phyloP scores from a whole-genome alignment of 2,329 filamentous ascomycete genomes.

The Clathrospora elynae region DNA sequence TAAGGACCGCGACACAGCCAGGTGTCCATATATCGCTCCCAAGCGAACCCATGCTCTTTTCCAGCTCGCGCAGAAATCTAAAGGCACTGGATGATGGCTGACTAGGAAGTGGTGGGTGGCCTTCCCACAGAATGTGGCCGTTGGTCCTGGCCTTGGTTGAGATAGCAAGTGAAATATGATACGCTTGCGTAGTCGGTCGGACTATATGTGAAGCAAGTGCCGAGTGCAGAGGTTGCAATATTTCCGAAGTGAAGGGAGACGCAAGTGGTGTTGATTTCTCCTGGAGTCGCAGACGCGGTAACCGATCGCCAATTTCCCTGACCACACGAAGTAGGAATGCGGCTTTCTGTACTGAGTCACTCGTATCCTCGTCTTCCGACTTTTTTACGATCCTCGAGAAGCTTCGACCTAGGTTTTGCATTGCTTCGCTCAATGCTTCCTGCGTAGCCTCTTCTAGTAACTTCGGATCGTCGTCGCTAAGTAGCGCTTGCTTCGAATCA shows the following conservation, averaged over 20 bases:
- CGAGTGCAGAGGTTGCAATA: slow-evolving; percentile 69
- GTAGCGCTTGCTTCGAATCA: slow-evolving; percentile 66
- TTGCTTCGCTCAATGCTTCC: slow-evolving; percentile 61
- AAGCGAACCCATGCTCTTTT: slow-evolving; percentile 68
- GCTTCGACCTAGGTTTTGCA: slow-evolving; percentile 63
- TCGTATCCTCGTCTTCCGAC: slow-evolving; percentile 38
- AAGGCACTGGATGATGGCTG: slow-evolving; percentile 80
- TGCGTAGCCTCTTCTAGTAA: slow-evolving; percentile 65
- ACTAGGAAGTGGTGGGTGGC: slow-evolving; percentile 71
- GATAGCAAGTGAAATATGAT: slow-evolving; percentile 52
- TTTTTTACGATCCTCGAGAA: slow-evolving; percentile 58
- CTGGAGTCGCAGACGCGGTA: slow-evolving; percentile 35
- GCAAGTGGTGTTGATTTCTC: slow-evolving; percentile 35
- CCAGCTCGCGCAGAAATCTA: slow-evolving; percentile 69
- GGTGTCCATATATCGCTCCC: slow-evolving; percentile 84
- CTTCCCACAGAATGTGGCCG: slow-evolving; percentile 79
- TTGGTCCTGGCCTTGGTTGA: slow-evolving; percentile 58
- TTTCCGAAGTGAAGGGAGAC: slow-evolving; percentile 50
- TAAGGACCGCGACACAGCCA: slow-evolving; percentile 67
- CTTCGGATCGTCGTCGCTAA: slow-evolving; percentile 74
- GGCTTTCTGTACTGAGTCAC: slow-evolving; percentile 50
- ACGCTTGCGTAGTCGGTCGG: slow-evolving; percentile 52
- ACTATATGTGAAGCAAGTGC: slow-evolving; percentile 63
- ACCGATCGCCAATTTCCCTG: slow-evolving; percentile 71
- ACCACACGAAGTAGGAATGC: slow-evolving; percentile 73